These are phyloP conservation scores for Termitomyces sp. DNA, from an alignment of 768 basidiomycete genomes.

Conservation along the genomic window DNA sequence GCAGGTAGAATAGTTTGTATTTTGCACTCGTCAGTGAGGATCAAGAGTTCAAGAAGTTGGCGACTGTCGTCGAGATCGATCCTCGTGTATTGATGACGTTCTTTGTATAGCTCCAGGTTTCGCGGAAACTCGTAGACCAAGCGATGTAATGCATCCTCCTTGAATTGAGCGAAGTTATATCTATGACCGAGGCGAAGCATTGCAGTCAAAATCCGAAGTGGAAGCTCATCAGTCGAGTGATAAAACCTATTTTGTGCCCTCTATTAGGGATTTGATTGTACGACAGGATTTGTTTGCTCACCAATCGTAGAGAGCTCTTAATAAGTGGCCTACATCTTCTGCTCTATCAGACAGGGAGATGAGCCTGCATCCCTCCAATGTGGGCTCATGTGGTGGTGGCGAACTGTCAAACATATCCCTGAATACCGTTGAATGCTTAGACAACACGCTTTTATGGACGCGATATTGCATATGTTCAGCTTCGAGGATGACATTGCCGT, in stretches of 20 bases:
- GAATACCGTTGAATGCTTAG: background rate
- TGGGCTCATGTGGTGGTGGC: background rate
- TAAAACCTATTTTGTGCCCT: background rate
- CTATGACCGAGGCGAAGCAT: background rate
- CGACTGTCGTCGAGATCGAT: background rate
- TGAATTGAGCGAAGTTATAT: background rate
- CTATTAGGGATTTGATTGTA: too few species aligned
- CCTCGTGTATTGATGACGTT: background rate
- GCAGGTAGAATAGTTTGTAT: too few species aligned
- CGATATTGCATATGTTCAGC: background rate
- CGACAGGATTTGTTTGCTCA: background rate
- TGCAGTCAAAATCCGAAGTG: background rate
- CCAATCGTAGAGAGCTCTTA: background rate
- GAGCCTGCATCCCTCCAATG: background rate
- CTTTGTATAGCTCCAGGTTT: background rate
- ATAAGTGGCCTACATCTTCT: background rate
- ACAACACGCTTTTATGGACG: background rate
- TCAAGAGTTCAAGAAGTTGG: background rate
- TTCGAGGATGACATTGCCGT: background rate
- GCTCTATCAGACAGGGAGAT: background rate
- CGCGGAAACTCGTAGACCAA: background rate
- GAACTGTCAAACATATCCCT: background rate
- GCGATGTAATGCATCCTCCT: background rate
- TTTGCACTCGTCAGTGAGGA: background rate
- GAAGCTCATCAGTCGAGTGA: background rate